Evolutionary conservation across 83 land plant genomes (phyloP).

Genomic region (Diphasiastrum complanatum): DNA sequence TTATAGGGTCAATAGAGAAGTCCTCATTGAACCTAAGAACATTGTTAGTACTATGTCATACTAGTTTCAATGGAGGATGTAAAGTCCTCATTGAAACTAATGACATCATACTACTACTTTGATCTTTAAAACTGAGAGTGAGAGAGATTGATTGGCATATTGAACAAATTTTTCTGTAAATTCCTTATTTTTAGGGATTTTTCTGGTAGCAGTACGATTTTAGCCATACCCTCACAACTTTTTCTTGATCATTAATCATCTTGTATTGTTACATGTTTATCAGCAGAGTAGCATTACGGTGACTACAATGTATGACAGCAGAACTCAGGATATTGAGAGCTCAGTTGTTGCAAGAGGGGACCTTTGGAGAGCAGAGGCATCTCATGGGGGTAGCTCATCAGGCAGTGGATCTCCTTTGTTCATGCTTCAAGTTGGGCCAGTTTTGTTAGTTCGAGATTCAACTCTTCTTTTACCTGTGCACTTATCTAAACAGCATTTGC

Average conservation of each 20-base stretch:
- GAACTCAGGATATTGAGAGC: conserved; percentile 66
- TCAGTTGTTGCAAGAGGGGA: conserved; percentile 82
- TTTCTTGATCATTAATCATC: background rate
- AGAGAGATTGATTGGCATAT: too few species aligned
- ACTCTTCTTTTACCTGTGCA: conserved; percentile 85
- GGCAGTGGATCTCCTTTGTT: conserved; percentile 67
- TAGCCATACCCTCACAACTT: too few species aligned
- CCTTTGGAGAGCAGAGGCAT: conserved; percentile 90
- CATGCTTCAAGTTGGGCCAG: conserved; percentile 80
- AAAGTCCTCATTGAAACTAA: too few species aligned
- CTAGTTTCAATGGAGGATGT: too few species aligned
- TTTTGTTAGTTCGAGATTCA: conserved; percentile 82
- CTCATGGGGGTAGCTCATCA: conserved; percentile 60
- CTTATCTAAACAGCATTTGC: conserved; percentile 79
- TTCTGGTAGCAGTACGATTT: too few species aligned
- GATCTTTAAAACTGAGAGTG: too few species aligned
- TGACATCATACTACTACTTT: too few species aligned
- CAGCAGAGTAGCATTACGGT: conserved; percentile 59
- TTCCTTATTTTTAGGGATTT: too few species aligned
- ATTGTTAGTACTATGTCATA: too few species aligned
- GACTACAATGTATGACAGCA: conserved; percentile 73
- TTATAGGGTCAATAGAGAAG: too few species aligned
- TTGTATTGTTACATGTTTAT: background rate
- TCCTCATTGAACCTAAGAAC: too few species aligned
- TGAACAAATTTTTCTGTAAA: too few species aligned